Evolutionary conservation across 106 monocot species (phyloP).

Genomic region (Cymbidium sinense): DNA sequence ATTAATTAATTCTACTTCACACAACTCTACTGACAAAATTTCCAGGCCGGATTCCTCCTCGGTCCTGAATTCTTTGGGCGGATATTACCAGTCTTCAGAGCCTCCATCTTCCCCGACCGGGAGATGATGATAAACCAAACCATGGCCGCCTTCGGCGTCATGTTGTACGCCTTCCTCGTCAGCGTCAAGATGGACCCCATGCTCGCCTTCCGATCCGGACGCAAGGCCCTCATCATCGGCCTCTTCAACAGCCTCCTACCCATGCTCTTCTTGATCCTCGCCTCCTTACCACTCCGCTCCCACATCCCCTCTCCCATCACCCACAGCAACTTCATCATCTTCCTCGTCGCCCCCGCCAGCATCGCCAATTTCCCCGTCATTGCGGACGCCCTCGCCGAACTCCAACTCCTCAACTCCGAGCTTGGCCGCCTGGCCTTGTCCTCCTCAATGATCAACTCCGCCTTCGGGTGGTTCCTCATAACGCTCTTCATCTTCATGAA

Average conservation of each 20-base stretch:
- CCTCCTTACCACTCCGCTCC: background rate
- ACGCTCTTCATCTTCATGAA: background rate
- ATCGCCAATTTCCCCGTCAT: conserved; percentile 30
- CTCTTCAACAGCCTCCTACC: conserved; percentile 11
- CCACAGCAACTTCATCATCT: too few relatives aligned
- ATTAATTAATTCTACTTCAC: too few relatives aligned
- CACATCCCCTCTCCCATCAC: background rate
- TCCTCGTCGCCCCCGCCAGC: conserved; percentile 7
- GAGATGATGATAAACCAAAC: too few relatives aligned
- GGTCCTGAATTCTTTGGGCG: too few relatives aligned
- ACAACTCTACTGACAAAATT: too few relatives aligned
- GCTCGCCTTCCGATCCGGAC: conserved; percentile 18
- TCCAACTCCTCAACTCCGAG: conserved; percentile 28
- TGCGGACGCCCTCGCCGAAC: conserved; percentile 32
- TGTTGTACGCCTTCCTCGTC: conserved; percentile 36
- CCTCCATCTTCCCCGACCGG: too few relatives aligned
- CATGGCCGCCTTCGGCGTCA: conserved; percentile 8
- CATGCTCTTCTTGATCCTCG: background rate
- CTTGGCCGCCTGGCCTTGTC: conserved; percentile 28
- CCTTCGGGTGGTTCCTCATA: background rate
- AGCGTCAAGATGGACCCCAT: conserved; percentile 40
- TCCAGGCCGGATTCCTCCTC: too few relatives aligned
- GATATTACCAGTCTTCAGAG: too few relatives aligned
- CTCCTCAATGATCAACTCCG: conserved; percentile 6
- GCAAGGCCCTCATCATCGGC: conserved; percentile 22